phyloP scores from a whole-genome alignment of 176 grass and related monocot species.

The sorghum (Sorghum bicolor) region Sorghum_bicolor_NCBIv3 NC_012874.2:4092501-4093000 shows the following conservation, averaged over 20 bases:
- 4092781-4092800: background rate
- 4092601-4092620: conserved; percentile 28
- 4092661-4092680: background rate
- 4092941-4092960: conserved; percentile 44
- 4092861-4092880: background rate
- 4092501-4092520: background rate
- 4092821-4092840: background rate
- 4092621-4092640: background rate
- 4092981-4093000: conserved; percentile 42
- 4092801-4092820: conserved; percentile 5
- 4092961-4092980: conserved; percentile 43
- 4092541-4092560: background rate
- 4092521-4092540: background rate
- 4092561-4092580: background rate
- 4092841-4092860: conserved; percentile 6
- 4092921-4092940: conserved; percentile 36
- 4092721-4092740: background rate
- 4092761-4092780: conserved; percentile 2
- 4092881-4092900: background rate
- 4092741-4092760: background rate
- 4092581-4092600: background rate
- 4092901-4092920: conserved; percentile 18
- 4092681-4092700: conserved; percentile 13
- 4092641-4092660: background rate
- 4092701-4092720: background rate